Percentiles rank a stretch among this genome's conserved stretches.
Evolutionary conservation across 768 basidiomycete genomes (phyloP).

Genomic region (Boletus barrowsii): DNA sequence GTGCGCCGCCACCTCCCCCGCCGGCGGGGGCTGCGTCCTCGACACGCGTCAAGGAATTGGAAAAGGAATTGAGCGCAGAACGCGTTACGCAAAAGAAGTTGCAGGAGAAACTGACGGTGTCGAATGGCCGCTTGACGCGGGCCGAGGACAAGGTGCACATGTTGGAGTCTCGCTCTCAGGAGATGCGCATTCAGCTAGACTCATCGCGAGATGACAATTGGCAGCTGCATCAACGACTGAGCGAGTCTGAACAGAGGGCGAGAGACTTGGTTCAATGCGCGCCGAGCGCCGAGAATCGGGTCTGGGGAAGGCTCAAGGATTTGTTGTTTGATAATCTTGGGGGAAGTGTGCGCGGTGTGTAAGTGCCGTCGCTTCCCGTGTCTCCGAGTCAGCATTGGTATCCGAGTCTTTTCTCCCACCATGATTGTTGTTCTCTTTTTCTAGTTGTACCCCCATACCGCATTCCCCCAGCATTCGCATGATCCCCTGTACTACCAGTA

Average conservation of each 20-base stretch:
- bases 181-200: slow-evolving; percentile 18
- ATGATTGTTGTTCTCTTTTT: slow-evolving; percentile 3
- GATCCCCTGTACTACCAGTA: slow-evolving; percentile 22
- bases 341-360: slow-evolving; percentile 19
- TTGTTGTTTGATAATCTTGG: slow-evolving; percentile 28
- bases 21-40: background rate
- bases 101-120: slow-evolving; percentile 17
- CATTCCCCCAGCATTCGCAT: slow-evolving; percentile 26
- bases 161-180: slow-evolving; percentile 24
- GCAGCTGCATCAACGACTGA: slow-evolving; percentile 22
- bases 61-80: slow-evolving; percentile 22
- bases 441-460: slow-evolving; percentile 14
- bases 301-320: slow-evolving; percentile 30
- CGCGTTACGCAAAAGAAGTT: slow-evolving; percentile 14
- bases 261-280: slow-evolving; percentile 15
- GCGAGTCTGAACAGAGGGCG: slow-evolving; percentile 20
- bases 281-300: slow-evolving; percentile 16
- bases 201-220: slow-evolving; percentile 18
- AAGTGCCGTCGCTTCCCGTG: background rate
- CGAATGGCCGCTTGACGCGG: slow-evolving; percentile 11
- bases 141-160: slow-evolving; percentile 14
- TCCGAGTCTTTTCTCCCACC: background rate
- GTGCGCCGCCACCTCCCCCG: background rate
- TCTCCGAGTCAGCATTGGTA: slow-evolving; percentile 2
- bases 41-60: slow-evolving; percentile 20